phyloP scores from a whole-genome alignment of 805 yeast genomes.

The Maudiozyma saulgeensis region DNA sequence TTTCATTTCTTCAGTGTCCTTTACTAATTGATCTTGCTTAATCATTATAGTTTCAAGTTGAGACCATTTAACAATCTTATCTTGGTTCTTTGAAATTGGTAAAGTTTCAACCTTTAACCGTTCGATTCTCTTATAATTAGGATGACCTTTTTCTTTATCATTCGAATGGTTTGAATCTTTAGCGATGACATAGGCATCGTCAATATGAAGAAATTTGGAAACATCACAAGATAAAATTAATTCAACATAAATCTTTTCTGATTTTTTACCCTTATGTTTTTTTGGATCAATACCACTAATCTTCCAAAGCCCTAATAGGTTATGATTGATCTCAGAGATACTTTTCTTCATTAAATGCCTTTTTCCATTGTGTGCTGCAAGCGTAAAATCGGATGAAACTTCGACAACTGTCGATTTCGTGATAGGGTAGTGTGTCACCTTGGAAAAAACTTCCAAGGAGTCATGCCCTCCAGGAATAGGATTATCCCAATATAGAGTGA shows the following conservation, averaged over 20 bases:
- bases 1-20: slow-evolving; percentile 94
- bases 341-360: background rate
- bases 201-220: slow-evolving; percentile 86
- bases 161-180: slow-evolving; percentile 33
- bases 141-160: background rate
- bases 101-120: slow-evolving; percentile 37
- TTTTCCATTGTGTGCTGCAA: slow-evolving; percentile 21
- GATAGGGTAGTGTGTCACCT: slow-evolving; percentile 82
- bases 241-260: slow-evolving; percentile 21
- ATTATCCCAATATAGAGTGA: slow-evolving; percentile 57
- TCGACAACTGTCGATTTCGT: slow-evolving; percentile 88
- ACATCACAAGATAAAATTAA: slow-evolving; percentile 81
- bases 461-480: slow-evolving; percentile 73
- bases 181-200: slow-evolving; percentile 87
- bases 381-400: slow-evolving; percentile 78
- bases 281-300: slow-evolving; percentile 58
- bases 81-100: slow-evolving; percentile 52
- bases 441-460: slow-evolving; percentile 92
- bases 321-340: background rate
- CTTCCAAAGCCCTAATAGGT: slow-evolving; percentile 62
- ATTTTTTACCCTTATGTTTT: background rate
- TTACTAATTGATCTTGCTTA: slow-evolving; percentile 88
- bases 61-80: slow-evolving; percentile 45
- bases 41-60: slow-evolving; percentile 79
- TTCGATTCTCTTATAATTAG: background rate